Conservation (phyloP, 176 grass and related monocot genomes). For the Aegilops longissima region DNA sequence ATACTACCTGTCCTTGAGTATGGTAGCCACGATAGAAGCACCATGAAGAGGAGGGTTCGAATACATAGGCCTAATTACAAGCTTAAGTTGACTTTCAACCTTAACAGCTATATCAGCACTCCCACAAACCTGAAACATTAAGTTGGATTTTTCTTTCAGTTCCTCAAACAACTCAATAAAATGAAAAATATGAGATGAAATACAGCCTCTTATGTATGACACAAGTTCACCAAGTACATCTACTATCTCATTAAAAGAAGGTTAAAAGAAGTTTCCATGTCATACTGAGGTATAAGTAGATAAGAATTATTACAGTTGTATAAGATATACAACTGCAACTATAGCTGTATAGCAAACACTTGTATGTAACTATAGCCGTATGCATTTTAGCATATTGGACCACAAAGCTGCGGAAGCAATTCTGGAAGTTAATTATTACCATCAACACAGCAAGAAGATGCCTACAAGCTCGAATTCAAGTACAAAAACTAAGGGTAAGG, state of each 20-base stretch:
- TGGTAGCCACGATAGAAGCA: conserved; percentile 89
- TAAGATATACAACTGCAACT: not conserved
- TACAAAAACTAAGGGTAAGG: not conserved
- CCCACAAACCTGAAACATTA: conserved; percentile 73
- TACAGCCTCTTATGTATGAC: not conserved
- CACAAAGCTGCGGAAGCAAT: not conserved
- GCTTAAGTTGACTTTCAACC: conserved; percentile 99
- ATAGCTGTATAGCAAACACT: not conserved
- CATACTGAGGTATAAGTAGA: not conserved
- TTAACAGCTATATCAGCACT: conserved; percentile 72
- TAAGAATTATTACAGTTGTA: not conserved
- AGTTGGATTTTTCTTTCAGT: conserved; percentile 2
- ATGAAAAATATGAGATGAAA: not conserved
- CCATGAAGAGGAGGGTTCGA: conserved; percentile 98
- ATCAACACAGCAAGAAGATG: conserved; percentile 6
- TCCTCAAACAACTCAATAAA: not conserved
- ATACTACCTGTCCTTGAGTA: conserved; percentile 78
- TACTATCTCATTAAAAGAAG: not conserved
- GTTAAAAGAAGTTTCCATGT: not conserved
- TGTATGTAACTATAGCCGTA: not conserved
- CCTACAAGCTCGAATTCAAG: not conserved
- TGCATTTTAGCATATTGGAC: not conserved
- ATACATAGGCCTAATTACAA: conserved; percentile 99
- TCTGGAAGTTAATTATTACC: not conserved
- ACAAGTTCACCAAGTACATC: not conserved